Evolutionary conservation across 257 asterid species (phyloP), one percentile per base, ranked within the genome.

Genomic region (Misopates orontium): DNA sequence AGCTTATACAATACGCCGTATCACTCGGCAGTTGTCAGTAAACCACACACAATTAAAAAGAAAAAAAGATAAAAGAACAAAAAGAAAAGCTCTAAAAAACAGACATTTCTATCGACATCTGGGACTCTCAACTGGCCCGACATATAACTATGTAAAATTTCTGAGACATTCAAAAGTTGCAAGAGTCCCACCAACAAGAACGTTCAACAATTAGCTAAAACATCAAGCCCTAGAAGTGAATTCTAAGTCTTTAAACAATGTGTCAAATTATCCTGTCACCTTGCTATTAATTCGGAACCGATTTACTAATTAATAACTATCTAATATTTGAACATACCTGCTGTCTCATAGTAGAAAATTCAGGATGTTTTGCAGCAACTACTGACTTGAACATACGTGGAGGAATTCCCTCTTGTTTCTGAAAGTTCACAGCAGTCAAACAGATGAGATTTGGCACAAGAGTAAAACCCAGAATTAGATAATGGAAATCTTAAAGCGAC

Each of bases 381-480:
- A 90, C 85, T 7, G 97, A 90, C 82, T 94, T 94, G 91, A 94
- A 88, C 97, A 94, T 94, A 56, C 95, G 96, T 49, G 99, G 99
- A 74, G 91, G 84, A 59, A 94, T 86, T n/a, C 99, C 96, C 71
- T 86, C 92, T 79, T 88, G 99, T 73, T 85, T 85, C 99, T 94
- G 90, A 74, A 77, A 75, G 62, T 70, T 48, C 19, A 70, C 31
- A 69, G 31, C 72, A 77, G 59, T 10, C 60, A 64, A 69, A 54
- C 54, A 75, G n/a, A 20, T 68, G 49, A 64, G 57, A 42, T 32
- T 55, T 56, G 40, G 70, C 57, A 59, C 49, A 44, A 68, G 49
- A 61, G 60, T 66, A 59, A 45, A 66, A 74, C 45, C 52, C 56
- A 32, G 40, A 22, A 21, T 21, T 54, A 73, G 65, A 19, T 51